These are phyloP conservation scores for Colletotrichum eleusines DNA, from an alignment of 2,329 filamentous ascomycete species.

Conservation along the genomic window DNA sequence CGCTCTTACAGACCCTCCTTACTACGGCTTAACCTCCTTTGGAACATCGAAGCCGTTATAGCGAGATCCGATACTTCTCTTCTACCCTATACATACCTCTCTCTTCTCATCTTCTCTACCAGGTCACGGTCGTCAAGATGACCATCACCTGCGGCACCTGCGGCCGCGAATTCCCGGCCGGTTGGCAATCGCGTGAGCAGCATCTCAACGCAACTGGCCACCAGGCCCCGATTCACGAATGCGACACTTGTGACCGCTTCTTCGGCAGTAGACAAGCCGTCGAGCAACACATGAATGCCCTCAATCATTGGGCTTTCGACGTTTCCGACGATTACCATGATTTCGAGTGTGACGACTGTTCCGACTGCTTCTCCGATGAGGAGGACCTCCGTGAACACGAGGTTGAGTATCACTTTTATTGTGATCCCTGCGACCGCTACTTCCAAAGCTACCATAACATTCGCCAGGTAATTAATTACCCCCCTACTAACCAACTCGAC, in stretches of 20 bases:
- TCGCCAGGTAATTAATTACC: background rate
- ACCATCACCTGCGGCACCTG: conserved; percentile 39
- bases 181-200: conserved; percentile 37
- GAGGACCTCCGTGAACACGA: conserved; percentile 39
- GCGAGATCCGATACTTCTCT: background rate
- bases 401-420: conserved; percentile 21
- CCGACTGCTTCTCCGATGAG: conserved; percentile 44
- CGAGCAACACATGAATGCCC: conserved; percentile 47
- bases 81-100: background rate
- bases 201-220: conserved; percentile 30
- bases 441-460: conserved; percentile 13
- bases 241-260: conserved; percentile 46
- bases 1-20: background rate
- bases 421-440: conserved; percentile 12
- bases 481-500: no score
- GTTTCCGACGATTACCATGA: background rate
- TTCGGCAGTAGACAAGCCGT: conserved; percentile 45
- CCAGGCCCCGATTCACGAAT: conserved; percentile 29
- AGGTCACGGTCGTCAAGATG: background rate
- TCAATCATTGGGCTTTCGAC: conserved; percentile 43
- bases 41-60: background rate
- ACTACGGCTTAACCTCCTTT: background rate
- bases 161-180: conserved; percentile 37
- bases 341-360: conserved; percentile 49
- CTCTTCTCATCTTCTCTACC: background rate